Conservation (phyloP, 2,329 filamentous ascomycete species). For the Fusarium sp. region DNA sequence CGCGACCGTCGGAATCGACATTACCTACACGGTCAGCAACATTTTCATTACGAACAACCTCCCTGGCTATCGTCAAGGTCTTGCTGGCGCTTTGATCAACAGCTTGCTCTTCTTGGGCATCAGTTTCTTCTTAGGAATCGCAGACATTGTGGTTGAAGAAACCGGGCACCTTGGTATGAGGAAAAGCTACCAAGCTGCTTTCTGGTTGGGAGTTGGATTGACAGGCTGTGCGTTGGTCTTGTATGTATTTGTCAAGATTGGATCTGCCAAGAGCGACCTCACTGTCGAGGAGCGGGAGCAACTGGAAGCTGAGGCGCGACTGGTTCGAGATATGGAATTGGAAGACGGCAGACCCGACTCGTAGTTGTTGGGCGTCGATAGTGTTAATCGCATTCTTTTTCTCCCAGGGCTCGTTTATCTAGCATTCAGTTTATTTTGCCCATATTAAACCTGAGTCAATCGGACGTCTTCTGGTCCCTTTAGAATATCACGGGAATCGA, state of each 20-base stretch:
- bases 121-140: constrained; percentile 1
- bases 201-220: constrained; percentile 29
- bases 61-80: not conserved
- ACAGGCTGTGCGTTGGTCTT: constrained; percentile 17
- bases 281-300: constrained; percentile 30
- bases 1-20: constrained; percentile 68
- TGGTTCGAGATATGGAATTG: not conserved
- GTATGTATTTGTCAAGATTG: constrained; percentile 24
- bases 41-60: constrained; percentile 46
- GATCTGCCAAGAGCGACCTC: constrained; percentile 32
- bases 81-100: constrained; percentile 7
- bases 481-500: not conserved
- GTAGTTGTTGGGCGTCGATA: not conserved
- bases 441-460: not conserved
- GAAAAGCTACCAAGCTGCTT: constrained; percentile 30
- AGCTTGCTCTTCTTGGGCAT: constrained; percentile 7
- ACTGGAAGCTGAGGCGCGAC: constrained; percentile 21
- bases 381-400: not conserved
- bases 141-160: constrained; percentile 59
- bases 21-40: constrained; percentile 69
- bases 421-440: not conserved
- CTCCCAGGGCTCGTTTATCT: not conserved
- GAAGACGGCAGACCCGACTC: not conserved
- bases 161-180: constrained; percentile 50
- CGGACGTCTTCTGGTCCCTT: not conserved